Percentiles rank a stretch among this genome's conserved stretches.
Evolutionary conservation across 2,329 filamentous ascomycete genomes (phyloP).

Genomic region (Canariomyces notabilis): DNA sequence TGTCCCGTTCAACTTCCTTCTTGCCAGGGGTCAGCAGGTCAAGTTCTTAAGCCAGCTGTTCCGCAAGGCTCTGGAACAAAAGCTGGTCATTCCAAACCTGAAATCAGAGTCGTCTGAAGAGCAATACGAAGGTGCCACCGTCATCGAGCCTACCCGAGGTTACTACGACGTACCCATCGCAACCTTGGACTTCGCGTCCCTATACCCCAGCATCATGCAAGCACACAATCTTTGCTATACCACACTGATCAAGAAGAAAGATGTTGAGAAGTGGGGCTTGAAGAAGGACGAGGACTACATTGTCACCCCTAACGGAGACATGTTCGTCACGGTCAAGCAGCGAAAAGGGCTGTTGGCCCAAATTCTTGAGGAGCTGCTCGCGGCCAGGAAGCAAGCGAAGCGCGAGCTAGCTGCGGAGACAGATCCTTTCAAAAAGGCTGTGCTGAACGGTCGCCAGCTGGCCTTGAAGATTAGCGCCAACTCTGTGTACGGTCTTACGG

Average conservation of each 20-base stretch:
- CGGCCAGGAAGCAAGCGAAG: slow-evolving; percentile 93
- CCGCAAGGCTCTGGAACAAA: slow-evolving; percentile 87
- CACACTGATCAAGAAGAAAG: slow-evolving; percentile 75
- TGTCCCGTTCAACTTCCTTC: slow-evolving; percentile 91
- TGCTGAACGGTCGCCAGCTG: slow-evolving; percentile 93
- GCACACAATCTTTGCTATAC: slow-evolving; percentile 98
- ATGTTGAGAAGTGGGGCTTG: slow-evolving; percentile 69
- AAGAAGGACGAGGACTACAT: slow-evolving; percentile 94
- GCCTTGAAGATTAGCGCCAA: slow-evolving; percentile 96
- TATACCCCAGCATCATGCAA: slow-evolving; percentile 98
- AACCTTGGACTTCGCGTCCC: slow-evolving; percentile 95
- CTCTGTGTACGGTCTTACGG: slow-evolving; percentile 94
- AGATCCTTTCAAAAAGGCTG: slow-evolving; percentile 95
- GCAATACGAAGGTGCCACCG: slow-evolving; percentile 95
- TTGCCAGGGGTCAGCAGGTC: slow-evolving; percentile 90
- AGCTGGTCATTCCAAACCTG: slow-evolving; percentile 88
- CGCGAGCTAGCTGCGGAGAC: slow-evolving; percentile 82
- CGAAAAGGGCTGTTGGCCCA: slow-evolving; percentile 89
- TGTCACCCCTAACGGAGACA: slow-evolving; percentile 87
- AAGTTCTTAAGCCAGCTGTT: slow-evolving; percentile 98
- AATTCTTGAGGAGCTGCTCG: slow-evolving; percentile 88
- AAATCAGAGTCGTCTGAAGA: slow-evolving; percentile 67
- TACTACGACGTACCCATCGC: slow-evolving; percentile 96
- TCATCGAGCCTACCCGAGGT: slow-evolving; percentile 89
- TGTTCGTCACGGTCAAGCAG: slow-evolving; percentile 82